phyloP scores from a whole-genome alignment of 805 yeast genomes.

The Jamesozyma spencerorum region DNA sequence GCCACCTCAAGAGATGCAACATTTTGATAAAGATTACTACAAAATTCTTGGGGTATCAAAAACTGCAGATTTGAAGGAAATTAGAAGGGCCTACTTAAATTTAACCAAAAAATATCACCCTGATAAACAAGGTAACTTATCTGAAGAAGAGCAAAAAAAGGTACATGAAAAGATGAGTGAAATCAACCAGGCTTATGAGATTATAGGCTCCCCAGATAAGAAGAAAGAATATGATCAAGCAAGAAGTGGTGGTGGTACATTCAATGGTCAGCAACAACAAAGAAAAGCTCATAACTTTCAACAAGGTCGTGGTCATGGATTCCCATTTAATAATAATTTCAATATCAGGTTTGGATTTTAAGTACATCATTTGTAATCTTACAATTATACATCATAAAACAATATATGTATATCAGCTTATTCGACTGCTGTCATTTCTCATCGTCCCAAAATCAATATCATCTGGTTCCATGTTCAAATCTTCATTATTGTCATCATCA shows the following conservation, averaged over 20 bases:
- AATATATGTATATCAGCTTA: neutral
- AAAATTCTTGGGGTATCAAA: constrained; percentile 59
- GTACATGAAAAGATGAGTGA: constrained; percentile 83
- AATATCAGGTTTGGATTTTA: constrained; percentile 3
- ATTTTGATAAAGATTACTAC: constrained; percentile 60
- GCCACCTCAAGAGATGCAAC: constrained; percentile 19
- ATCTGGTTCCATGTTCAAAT: constrained; percentile 4
- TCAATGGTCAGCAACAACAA: neutral
- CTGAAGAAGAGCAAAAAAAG: constrained; percentile 52
- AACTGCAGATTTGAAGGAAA: constrained; percentile 60
- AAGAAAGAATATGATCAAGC: constrained; percentile 57
- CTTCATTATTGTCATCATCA: constrained; percentile 1
- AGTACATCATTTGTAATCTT: neutral
- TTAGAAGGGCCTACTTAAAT: constrained; percentile 72
- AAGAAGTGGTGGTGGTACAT: constrained; percentile 16
- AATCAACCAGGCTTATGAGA: constrained; percentile 88
- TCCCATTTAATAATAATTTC: constrained; percentile 8
- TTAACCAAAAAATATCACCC: constrained; percentile 82
- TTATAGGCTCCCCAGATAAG: constrained; percentile 56
- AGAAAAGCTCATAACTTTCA: neutral
- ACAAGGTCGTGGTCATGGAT: constrained; percentile 8
- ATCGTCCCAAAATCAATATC: constrained; percentile 5
- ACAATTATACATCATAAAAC: neutral
- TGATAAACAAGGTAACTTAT: constrained; percentile 66
- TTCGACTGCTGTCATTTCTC: constrained; percentile 4